phyloP scores from a whole-genome alignment of 1,284 basidiomycete species.

The Spongiforma sp. region DNA sequence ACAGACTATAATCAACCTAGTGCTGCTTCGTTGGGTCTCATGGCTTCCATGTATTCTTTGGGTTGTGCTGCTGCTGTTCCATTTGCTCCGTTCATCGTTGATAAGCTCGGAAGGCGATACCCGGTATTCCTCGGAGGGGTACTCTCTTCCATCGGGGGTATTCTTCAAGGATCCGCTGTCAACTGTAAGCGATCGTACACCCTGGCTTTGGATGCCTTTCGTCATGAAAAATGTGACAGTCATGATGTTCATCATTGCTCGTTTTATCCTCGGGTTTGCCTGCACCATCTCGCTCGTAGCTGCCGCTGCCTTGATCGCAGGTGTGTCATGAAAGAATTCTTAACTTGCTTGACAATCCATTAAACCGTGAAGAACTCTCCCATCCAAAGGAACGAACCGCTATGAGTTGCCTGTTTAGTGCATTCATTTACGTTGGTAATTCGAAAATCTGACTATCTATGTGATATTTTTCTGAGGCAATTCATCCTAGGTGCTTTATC shows the following conservation, averaged over 20 bases:
- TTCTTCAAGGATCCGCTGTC: not conserved
- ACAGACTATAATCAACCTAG: not conserved
- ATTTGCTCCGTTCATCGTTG: not conserved
- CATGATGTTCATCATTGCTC: not conserved
- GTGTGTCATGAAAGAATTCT: not conserved
- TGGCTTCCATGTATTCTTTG: not conserved
- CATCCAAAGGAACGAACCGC: not conserved
- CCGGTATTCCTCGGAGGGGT: not conserved
- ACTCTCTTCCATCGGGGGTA: not conserved
- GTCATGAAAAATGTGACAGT: not conserved
- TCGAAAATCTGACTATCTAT: not conserved
- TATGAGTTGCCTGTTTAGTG: not conserved
- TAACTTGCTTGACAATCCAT: not conserved
- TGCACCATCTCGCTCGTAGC: not conserved
- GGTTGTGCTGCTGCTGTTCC: not conserved
- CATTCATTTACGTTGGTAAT: not conserved
- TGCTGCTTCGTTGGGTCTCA: not conserved
- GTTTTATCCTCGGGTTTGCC: not conserved
- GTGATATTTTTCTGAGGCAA: not conserved
- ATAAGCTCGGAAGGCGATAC: not conserved
- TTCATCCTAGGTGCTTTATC: not conserved
- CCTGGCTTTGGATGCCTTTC: no score
- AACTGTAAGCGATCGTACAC: not conserved
- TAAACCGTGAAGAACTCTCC: not conserved
- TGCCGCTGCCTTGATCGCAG: not conserved